Evolutionary conservation across 1,284 basidiomycete species (phyloP).

Genomic region (Neotropicomus parvogracilis): DNA sequence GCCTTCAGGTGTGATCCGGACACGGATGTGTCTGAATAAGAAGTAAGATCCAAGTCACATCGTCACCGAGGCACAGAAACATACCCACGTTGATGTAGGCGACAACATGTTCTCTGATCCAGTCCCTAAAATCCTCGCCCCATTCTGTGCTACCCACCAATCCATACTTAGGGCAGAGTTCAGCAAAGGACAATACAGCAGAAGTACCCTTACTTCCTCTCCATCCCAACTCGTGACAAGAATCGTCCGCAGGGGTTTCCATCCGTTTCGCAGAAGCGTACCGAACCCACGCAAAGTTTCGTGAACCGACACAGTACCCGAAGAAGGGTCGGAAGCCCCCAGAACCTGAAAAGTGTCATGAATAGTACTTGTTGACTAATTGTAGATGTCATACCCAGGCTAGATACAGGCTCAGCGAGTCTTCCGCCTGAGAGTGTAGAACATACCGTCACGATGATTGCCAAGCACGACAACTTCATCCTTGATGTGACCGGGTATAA

Average conservation of each 20-base stretch:
- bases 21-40: constrained; percentile 52
- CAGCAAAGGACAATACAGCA: constrained; percentile 1
- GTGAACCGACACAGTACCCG: constrained; percentile 73
- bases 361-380: constrained; percentile 1
- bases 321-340: constrained; percentile 73
- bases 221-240: constrained; percentile 77
- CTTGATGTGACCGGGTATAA: constrained; percentile 72
- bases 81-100: constrained; percentile 74
- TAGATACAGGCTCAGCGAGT: constrained; percentile 12
- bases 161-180: constrained; percentile 50
- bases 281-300: constrained; percentile 76
- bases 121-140: constrained; percentile 78
- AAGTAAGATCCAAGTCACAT: constrained; percentile 7
- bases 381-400: constrained; percentile 27
- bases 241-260: constrained; percentile 80
- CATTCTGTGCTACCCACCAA: constrained; percentile 79
- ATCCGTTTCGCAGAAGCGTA: constrained; percentile 59
- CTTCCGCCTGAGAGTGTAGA: background rate
- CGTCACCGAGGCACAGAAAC: constrained; percentile 14
- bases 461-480: constrained; percentile 76
- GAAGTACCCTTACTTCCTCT: constrained; percentile 54
- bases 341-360: constrained; percentile 40
- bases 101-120: constrained; percentile 66
- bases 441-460: constrained; percentile 68
- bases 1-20: constrained; percentile 56